These are phyloP conservation scores for Cryptosporidium tyzzeri DNA, from an alignment of 169 alveolate genomes.

Conservation along the genomic window DNA sequence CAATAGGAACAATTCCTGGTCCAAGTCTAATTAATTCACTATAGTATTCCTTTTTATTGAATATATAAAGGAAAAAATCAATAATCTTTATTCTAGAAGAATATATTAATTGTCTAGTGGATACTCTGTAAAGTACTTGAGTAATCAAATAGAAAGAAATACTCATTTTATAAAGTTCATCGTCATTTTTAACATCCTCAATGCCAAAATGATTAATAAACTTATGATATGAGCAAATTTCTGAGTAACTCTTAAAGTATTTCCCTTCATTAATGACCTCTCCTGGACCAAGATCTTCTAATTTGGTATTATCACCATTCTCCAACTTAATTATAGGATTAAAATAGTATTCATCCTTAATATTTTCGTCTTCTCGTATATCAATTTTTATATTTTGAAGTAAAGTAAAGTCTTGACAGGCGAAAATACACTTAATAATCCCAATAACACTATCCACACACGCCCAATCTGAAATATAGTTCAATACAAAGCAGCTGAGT, in stretches of 20 bases:
- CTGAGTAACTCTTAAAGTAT: constrained; percentile 15
- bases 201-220: constrained; percentile 16
- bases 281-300: constrained; percentile 22
- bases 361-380: constrained; percentile 60
- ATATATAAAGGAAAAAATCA: constrained; percentile 13
- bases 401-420: background rate
- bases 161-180: constrained; percentile 48
- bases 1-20: constrained; percentile 60
- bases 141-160: constrained; percentile 45
- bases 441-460: constrained; percentile 59
- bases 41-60: background rate
- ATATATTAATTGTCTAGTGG: constrained; percentile 58
- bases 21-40: constrained; percentile 36
- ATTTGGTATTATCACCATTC: background rate
- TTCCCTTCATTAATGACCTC: constrained; percentile 4
- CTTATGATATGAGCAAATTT: constrained; percentile 58
- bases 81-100: constrained; percentile 55
- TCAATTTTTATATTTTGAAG: constrained; percentile 14
- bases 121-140: constrained; percentile 34
- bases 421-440: constrained; percentile 28
- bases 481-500: constrained; percentile 55
- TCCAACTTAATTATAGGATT: constrained; percentile 25
- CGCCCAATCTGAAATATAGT: constrained; percentile 69
- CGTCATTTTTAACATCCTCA: constrained; percentile 28
- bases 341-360: constrained; percentile 41